Percentiles rank a stretch among this genome's conserved stretches.
phyloP scores from a whole-genome alignment of 345 rosid species.

The Garcia nutans region DNA sequence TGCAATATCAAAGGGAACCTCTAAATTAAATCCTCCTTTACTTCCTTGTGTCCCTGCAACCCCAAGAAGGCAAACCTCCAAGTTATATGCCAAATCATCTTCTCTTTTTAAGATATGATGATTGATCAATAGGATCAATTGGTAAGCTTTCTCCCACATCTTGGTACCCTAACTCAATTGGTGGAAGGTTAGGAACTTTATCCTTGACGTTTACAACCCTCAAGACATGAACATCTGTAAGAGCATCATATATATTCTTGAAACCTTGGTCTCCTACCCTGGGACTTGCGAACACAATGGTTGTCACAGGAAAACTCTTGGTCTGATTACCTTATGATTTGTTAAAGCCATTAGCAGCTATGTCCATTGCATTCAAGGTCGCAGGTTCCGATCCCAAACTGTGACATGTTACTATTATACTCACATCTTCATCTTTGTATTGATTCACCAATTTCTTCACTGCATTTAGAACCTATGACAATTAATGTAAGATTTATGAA shows the following conservation, averaged over 20 bases:
- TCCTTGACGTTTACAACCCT: neutral
- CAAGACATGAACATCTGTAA: neutral
- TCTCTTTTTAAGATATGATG: neutral
- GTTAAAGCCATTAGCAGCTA: conserved; percentile 59
- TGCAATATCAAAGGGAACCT: neutral
- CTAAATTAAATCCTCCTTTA: neutral
- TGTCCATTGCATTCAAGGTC: conserved; percentile 57
- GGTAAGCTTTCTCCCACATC: neutral
- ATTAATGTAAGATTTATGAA: neutral
- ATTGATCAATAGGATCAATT: neutral
- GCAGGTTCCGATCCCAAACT: conserved; percentile 65
- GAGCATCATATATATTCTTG: neutral
- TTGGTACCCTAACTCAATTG: no score
- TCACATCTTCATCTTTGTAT: conserved; percentile 62
- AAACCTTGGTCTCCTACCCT: conserved; percentile 26
- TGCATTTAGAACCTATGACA: conserved; percentile 38
- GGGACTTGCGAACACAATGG: conserved; percentile 62
- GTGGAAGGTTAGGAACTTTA: neutral
- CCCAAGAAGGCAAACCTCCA: neutral
- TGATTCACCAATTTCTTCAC: conserved; percentile 50
- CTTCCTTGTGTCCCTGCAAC: neutral
- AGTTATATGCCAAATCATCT: neutral
- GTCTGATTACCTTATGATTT: conserved; percentile 25
- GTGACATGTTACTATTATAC: conserved; percentile 65
- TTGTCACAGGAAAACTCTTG: conserved; percentile 48